phyloP scores from a whole-genome alignment of 1,284 basidiomycete species.

The Peniophora sp. region DNA sequence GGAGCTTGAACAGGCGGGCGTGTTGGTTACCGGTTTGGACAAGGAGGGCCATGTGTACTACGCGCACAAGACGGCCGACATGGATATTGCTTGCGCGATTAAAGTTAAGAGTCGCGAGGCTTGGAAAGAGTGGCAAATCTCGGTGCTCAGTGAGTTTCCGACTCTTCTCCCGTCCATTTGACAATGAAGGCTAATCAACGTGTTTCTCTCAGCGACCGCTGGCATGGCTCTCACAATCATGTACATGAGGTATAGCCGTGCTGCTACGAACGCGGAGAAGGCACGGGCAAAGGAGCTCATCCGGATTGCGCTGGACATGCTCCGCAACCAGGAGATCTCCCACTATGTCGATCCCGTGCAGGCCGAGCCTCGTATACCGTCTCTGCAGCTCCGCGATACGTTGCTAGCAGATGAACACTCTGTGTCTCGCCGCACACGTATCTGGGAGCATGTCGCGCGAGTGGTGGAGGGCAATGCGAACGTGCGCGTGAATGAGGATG shows the following conservation, averaged over 20 bases:
- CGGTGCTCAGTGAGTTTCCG: conserved; percentile 51
- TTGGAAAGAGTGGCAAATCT: conserved; percentile 64
- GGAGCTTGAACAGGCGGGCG: conserved; percentile 76
- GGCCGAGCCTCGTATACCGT: conserved; percentile 76
- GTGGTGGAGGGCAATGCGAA: conserved; percentile 94
- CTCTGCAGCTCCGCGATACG: conserved; percentile 86
- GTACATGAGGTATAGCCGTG: conserved; percentile 28
- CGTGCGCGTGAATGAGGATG: conserved; percentile 83
- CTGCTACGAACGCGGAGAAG: conserved; percentile 53
- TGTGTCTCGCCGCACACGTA: conserved; percentile 51
- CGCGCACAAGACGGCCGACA: conserved; percentile 65
- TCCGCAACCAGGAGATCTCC: conserved; percentile 81
- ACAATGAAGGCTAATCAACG: conserved; percentile 7
- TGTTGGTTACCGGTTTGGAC: conserved; percentile 69
- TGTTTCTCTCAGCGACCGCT: conserved; percentile 13
- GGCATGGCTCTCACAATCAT: conserved; percentile 19
- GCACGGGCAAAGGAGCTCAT: conserved; percentile 72
- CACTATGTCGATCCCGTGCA: conserved; percentile 82
- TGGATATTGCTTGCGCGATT: conserved; percentile 65
- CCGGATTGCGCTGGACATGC: conserved; percentile 69
- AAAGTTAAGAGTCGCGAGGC: conserved; percentile 62
- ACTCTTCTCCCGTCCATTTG: conserved; percentile 6
- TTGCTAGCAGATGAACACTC: conserved; percentile 81
- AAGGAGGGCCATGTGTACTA: conserved; percentile 67
- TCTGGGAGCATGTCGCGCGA: conserved; percentile 86